These are phyloP conservation scores for Didymella sp. DNA, from an alignment of 2,329 filamentous ascomycete genomes.

Conservation along the genomic window DNA sequence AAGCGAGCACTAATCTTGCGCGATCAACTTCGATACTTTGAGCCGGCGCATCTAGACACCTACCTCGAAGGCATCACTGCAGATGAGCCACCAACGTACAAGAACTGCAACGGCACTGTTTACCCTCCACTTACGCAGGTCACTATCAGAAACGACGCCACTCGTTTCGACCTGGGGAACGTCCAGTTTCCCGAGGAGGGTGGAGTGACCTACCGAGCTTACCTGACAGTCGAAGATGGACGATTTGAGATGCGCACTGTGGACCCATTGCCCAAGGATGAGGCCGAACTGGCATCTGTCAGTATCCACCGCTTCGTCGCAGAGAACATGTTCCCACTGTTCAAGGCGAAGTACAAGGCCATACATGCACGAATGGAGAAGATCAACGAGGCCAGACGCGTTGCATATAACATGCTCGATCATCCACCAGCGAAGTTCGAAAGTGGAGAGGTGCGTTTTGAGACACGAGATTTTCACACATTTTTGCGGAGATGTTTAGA, in stretches of 20 bases:
- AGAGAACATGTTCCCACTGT: constrained; percentile 31
- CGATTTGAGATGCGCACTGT: constrained; percentile 30
- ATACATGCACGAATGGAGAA: constrained; percentile 28
- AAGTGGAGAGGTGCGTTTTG: constrained; percentile 35
- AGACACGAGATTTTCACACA: neutral
- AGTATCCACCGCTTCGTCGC: constrained; percentile 37
- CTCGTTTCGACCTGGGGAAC: constrained; percentile 40
- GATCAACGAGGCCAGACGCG: constrained; percentile 36
- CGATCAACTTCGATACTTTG: constrained; percentile 37
- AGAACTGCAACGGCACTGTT: constrained; percentile 27
- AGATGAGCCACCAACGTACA: constrained; percentile 43
- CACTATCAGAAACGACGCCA: constrained; percentile 31
- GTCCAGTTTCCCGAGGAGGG: constrained; percentile 31
- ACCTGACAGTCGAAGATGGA: constrained; percentile 30
- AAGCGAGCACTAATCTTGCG: constrained; percentile 38
- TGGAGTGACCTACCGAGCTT: constrained; percentile 20
- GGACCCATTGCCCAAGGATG: constrained; percentile 27
- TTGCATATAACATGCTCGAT: constrained; percentile 27
- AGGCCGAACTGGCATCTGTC: constrained; percentile 24
- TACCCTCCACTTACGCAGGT: constrained; percentile 32
- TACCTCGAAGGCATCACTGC: constrained; percentile 36
- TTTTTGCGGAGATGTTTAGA: neutral
- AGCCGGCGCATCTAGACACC: constrained; percentile 34
- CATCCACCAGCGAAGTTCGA: constrained; percentile 21
- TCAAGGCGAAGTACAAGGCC: constrained; percentile 36